Percentiles rank a stretch among this genome's conserved stretches.
These are phyloP conservation scores for Xylaria sp. DNA, from an alignment of 2,329 filamentous ascomycete species.

Conservation along the genomic window DNA sequence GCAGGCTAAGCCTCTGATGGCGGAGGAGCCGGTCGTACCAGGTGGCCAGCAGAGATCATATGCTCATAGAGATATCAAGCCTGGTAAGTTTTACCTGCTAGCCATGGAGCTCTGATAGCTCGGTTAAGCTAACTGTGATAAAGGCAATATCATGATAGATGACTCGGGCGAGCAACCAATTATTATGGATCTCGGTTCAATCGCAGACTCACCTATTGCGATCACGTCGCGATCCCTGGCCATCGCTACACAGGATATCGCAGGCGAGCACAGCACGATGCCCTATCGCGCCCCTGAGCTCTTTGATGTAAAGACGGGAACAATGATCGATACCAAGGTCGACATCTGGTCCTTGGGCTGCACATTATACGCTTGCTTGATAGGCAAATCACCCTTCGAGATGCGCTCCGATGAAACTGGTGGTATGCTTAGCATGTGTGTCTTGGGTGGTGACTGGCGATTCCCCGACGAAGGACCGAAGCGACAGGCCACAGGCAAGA, in stretches of 20 bases:
- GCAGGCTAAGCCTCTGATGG: slow-evolving; percentile 79
- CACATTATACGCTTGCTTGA: slow-evolving; percentile 93
- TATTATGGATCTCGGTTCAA: slow-evolving; percentile 93
- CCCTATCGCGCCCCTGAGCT: slow-evolving; percentile 95
- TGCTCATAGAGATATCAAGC: slow-evolving; percentile 95
- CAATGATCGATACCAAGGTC: slow-evolving; percentile 88
- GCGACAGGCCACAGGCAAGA: slow-evolving; percentile 43
- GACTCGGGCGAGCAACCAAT: slow-evolving; percentile 85
- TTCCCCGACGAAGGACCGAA: slow-evolving; percentile 82
- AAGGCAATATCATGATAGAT: slow-evolving; percentile 95
- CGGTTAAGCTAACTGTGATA: neutral
- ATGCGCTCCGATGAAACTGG: slow-evolving; percentile 93
- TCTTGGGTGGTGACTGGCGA: slow-evolving; percentile 89
- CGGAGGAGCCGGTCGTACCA: slow-evolving; percentile 65
- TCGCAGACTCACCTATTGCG: slow-evolving; percentile 78
- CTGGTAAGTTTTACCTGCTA: slow-evolving; percentile 52
- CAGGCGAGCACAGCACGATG: slow-evolving; percentile 97
- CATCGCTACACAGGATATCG: slow-evolving; percentile 86
- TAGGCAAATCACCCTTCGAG: slow-evolving; percentile 96
- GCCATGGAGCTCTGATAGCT: neutral
- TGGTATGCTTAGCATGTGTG: slow-evolving; percentile 85
- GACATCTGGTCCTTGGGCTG: slow-evolving; percentile 98
- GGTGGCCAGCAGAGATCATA: slow-evolving; percentile 72
- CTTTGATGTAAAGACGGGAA: slow-evolving; percentile 94
- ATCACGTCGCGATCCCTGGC: slow-evolving; percentile 88